Conservation (phyloP, 2,329 filamentous ascomycete genomes). For the Aspergillus oerlinghausenensis region DNA sequence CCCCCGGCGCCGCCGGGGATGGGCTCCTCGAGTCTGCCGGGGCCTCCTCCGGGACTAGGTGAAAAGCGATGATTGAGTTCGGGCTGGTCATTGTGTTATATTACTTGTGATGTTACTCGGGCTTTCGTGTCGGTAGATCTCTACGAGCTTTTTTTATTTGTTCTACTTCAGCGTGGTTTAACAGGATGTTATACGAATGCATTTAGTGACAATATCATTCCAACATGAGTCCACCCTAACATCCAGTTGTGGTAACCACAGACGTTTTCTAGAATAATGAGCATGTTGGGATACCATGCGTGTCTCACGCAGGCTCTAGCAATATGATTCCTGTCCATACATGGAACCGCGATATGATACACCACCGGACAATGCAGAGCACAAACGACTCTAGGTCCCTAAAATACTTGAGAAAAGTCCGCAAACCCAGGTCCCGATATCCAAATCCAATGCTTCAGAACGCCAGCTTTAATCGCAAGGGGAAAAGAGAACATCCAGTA, state of each 20-base stretch:
- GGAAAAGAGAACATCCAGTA: constrained; percentile 12
- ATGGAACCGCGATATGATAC: constrained; percentile 13
- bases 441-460: constrained; percentile 33
- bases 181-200: neutral
- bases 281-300: constrained; percentile 2
- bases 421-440: constrained; percentile 27
- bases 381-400: constrained; percentile 4
- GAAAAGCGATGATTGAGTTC: constrained; percentile 24
- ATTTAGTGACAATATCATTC: neutral
- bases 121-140: neutral
- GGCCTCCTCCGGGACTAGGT: constrained; percentile 26
- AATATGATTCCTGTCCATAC: constrained; percentile 17
- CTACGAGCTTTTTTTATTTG: neutral
- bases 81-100: neutral
- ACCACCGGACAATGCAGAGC: constrained; percentile 10
- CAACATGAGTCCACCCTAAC: neutral
- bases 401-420: constrained; percentile 12
- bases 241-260: no score
- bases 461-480: constrained; percentile 23
- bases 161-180: neutral
- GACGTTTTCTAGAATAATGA: neutral
- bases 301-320: constrained; percentile 11
- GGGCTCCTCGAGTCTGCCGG: constrained; percentile 13
- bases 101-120: neutral
- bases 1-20: constrained; percentile 28